Base-by-base conservation (phyloP, 805 yeast genomes). In the Candida oleophila region DNA sequence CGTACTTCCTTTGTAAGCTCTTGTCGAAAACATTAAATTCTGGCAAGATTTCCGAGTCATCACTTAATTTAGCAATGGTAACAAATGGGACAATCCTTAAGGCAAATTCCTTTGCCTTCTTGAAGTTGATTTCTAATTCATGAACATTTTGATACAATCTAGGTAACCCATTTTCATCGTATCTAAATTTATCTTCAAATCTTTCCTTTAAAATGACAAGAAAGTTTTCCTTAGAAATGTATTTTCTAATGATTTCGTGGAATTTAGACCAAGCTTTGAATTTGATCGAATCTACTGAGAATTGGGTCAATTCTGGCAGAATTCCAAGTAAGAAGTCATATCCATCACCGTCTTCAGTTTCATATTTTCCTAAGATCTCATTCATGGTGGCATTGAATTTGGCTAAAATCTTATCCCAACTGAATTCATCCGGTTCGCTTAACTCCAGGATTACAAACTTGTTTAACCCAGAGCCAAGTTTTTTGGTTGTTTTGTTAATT, bases 131-230 rank as follows among this genome's bases (percentile, higher is more conserved):
- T 47, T 90, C 96, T 48, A 94, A 78, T 55, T 91, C 95, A 37
- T 73, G 74, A 25, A 84, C 78, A 45, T 81, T 83, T 53, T 80
- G 82, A 87, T 96, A 92, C 28, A 91, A 72, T 34, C 82, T 77
- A 12, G 99, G 99, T 22, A 89, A 65, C 2, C 91, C 95, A 49
- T 83, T 77, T 32, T 78, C 83, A 62, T 90, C 97, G 61, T 87
- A 94, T 55, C 92, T 76, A 70, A 94, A 92, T 38, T 66, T 71
- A 47, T 83, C 88, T 55, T 92, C 97, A 68, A 94, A 92, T 48
- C 80, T 71, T 49, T 88, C 95, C 59, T 88, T 82, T 59, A 92
- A 65, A 21, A 89, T 74, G 44, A 74, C 70, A 1, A 85, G 71
- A 5, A 87, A 78, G 18, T 77, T 80, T 44, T 87, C 96, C 49